These are phyloP conservation scores for Bromus sterilis DNA, from an alignment of 176 grass and related monocot genomes.

Conservation along the genomic window DNA sequence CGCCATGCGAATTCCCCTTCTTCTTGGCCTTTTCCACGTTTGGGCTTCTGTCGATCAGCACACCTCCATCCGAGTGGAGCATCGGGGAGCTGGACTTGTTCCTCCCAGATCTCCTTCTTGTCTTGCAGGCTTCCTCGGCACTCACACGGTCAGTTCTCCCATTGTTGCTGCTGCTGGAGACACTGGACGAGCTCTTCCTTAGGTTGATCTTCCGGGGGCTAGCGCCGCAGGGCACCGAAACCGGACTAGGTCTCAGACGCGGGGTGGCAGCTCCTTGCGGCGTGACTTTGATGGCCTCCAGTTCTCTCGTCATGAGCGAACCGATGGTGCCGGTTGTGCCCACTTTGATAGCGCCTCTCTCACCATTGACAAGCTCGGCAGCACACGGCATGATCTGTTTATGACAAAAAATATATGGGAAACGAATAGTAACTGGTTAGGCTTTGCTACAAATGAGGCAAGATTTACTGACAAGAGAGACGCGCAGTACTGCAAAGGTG, in stretches of 20 bases:
- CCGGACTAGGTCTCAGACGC: conserved; percentile 27
- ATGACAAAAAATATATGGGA: too few relatives aligned
- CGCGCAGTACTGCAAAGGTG: background rate
- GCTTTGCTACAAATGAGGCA: background rate
- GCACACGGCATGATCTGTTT: conserved; percentile 53
- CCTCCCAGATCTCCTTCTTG: conserved; percentile 25
- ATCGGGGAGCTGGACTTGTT: conserved; percentile 43
- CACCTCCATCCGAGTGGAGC: conserved; percentile 34
- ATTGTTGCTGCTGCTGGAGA: conserved; percentile 17
- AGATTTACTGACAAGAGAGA: background rate
- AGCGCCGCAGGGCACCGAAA: conserved; percentile 67
- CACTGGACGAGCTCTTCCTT: conserved; percentile 36
- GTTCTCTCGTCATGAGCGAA: conserved; percentile 74
- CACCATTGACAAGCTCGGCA: conserved; percentile 28
- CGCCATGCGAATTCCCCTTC: conserved; percentile 43
- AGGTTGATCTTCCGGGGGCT: conserved; percentile 42
- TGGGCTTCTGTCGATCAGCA: conserved; percentile 19
- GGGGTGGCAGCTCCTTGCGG: conserved; percentile 30
- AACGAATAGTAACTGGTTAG: background rate
- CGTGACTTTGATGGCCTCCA: conserved; percentile 47
- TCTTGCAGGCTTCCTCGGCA: conserved; percentile 37
- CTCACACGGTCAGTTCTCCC: conserved; percentile 9
- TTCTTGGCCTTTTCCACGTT: conserved; percentile 40
- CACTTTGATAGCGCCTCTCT: conserved; percentile 40
- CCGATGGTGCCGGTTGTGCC: conserved; percentile 80